These are phyloP conservation scores for Venturia carpophila DNA, from an alignment of 2,329 filamentous ascomycete genomes.

Conservation along the genomic window DNA sequence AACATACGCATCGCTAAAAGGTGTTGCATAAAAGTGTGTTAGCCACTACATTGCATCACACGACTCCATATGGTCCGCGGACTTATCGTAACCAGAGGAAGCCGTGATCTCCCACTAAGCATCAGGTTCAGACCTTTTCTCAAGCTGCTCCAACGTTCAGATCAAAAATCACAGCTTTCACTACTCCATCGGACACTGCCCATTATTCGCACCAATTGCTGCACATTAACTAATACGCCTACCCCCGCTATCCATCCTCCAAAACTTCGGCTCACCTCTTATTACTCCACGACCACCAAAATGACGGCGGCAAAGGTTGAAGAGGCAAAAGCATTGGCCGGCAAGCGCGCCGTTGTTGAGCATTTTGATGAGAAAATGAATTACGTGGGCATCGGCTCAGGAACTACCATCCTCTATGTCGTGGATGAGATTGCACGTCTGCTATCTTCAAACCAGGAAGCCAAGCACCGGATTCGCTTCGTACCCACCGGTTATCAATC, in stretches of 20 bases:
- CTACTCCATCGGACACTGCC: not conserved
- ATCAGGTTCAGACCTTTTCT: not conserved
- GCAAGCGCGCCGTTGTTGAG: slow-evolving; percentile 36
- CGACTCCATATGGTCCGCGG: not conserved
- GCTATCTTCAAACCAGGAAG: slow-evolving; percentile 34
- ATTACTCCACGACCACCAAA: slow-evolving; percentile 3
- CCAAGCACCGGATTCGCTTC: slow-evolving; percentile 59
- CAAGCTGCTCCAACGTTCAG: not conserved
- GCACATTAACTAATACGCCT: not conserved
- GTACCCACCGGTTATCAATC: slow-evolving; percentile 89
- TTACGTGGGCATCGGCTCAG: slow-evolving; percentile 72
- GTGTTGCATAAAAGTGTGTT: not conserved
- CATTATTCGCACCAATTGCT: not conserved
- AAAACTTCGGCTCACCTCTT: not conserved
- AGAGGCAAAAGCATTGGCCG: slow-evolving; percentile 19
- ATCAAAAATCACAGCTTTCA: not conserved
- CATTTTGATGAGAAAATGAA: slow-evolving; percentile 57
- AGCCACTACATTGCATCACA: not conserved
- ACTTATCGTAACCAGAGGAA: not conserved
- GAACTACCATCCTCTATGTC: slow-evolving; percentile 75
- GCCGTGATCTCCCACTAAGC: not conserved
- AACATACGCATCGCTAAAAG: no score
- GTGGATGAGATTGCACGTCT: slow-evolving; percentile 64
- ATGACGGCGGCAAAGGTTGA: slow-evolving; percentile 17
- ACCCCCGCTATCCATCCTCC: not conserved